Evolutionary conservation across 2,329 filamentous ascomycete species (phyloP).

Genomic region (Penicillium sp.): DNA sequence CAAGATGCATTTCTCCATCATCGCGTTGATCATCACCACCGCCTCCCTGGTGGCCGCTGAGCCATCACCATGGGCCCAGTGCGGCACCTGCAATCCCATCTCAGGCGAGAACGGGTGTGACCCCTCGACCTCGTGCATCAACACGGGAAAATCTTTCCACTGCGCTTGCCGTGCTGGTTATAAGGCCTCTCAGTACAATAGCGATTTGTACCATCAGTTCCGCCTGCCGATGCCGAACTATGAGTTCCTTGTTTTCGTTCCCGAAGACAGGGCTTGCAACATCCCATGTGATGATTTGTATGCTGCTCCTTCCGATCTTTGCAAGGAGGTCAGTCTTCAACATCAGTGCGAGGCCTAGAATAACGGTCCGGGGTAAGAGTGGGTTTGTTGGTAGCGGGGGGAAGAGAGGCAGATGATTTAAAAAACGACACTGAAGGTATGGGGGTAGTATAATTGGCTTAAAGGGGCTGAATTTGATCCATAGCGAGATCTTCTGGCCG

Average conservation of each 20-base stretch:
- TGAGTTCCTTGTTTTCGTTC: constrained; percentile 42
- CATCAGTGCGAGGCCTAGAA: constrained; percentile 31
- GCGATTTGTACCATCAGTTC: constrained; percentile 37
- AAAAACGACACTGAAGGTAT: neutral
- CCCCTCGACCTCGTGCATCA: constrained; percentile 48
- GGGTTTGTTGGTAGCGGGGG: neutral
- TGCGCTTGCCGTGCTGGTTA: constrained; percentile 46
- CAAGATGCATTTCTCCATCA: constrained; percentile 32
- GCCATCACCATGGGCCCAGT: constrained; percentile 23
- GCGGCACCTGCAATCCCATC: constrained; percentile 43
- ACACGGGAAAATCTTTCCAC: constrained; percentile 42
- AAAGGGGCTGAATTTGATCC: neutral
- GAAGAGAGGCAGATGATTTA: neutral
- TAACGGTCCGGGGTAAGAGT: neutral
- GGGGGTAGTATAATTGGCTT: neutral
- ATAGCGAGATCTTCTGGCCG: neutral
- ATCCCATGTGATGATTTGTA: constrained; percentile 38
- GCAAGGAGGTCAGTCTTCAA: constrained; percentile 37
- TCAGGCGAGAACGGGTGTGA: constrained; percentile 44
- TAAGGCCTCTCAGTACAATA: constrained; percentile 36
- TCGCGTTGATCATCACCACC: constrained; percentile 29
- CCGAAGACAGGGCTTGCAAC: constrained; percentile 37
- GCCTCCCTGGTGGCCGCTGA: constrained; percentile 25
- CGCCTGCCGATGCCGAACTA: constrained; percentile 41
- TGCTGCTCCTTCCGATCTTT: constrained; percentile 33